Percentiles rank a stretch among this genome's conserved stretches.
phyloP scores from a whole-genome alignment of 2,329 filamentous ascomycete species.

The Talaromyces piceae region DNA sequence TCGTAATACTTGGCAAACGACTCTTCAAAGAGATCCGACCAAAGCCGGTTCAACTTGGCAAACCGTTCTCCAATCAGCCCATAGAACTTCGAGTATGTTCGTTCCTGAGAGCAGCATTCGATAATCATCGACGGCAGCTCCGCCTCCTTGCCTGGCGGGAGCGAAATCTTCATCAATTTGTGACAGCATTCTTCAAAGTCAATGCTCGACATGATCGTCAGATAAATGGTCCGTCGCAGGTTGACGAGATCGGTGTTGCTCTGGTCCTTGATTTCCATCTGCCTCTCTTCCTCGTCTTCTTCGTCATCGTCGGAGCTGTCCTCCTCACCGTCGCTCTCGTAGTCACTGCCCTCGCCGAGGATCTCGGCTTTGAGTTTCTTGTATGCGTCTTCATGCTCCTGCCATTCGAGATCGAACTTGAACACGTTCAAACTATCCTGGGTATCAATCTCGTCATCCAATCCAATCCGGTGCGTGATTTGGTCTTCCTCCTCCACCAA shows the following conservation, averaged over 20 bases:
- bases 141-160: constrained; percentile 77
- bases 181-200: constrained; percentile 96
- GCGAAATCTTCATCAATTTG: constrained; percentile 89
- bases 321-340: constrained; percentile 60
- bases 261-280: constrained; percentile 94
- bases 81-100: constrained; percentile 96
- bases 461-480: constrained; percentile 76
- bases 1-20: constrained; percentile 91
- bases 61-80: constrained; percentile 91
- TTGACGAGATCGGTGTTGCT: constrained; percentile 94
- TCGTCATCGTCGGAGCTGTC: constrained; percentile 61
- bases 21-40: constrained; percentile 87
- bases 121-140: constrained; percentile 96
- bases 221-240: constrained; percentile 85
- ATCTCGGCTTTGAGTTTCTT: constrained; percentile 88
- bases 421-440: constrained; percentile 91
- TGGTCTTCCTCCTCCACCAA: constrained; percentile 97
- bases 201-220: constrained; percentile 94
- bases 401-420: constrained; percentile 84
- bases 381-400: constrained; percentile 85
- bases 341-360: constrained; percentile 82
- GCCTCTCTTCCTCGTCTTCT: constrained; percentile 69
- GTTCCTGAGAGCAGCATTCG: constrained; percentile 93
- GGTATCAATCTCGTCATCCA: constrained; percentile 77
- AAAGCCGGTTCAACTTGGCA: constrained; percentile 89